Evolutionary conservation across 2,329 filamentous ascomycete species (phyloP).

Genomic region (Diplodia intermedia): DNA sequence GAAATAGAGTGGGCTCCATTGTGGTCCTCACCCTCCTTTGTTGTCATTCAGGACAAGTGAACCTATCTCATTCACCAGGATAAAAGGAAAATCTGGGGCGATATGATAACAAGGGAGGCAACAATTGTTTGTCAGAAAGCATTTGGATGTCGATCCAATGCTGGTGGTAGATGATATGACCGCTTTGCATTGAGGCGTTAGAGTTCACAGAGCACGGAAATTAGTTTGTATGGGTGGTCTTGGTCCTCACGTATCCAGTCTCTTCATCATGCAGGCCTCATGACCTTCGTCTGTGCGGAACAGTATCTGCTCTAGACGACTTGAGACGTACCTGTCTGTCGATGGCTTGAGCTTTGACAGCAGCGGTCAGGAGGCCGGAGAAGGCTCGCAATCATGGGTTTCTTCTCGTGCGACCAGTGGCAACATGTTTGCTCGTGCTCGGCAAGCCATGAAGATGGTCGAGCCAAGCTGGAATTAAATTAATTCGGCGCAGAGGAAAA

Average conservation of each 20-base stretch:
- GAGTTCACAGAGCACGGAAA: not conserved
- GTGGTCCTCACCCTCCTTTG: not conserved
- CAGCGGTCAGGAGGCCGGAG: not conserved
- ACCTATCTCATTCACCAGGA: not conserved
- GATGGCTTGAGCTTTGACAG: not conserved
- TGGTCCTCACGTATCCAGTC: not conserved
- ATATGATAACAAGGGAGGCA: not conserved
- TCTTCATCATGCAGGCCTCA: not conserved
- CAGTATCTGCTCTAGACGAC: not conserved
- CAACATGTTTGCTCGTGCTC: slow-evolving; percentile 3
- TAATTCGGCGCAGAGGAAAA: slow-evolving; percentile 3
- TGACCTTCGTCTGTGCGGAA: not conserved
- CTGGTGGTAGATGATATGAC: not conserved
- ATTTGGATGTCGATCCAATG: not conserved
- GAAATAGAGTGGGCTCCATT: not conserved
- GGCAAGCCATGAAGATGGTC: slow-evolving; percentile 17
- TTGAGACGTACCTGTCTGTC: not conserved
- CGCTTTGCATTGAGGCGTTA: not conserved
- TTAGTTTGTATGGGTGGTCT: not conserved
- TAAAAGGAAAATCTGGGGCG: not conserved
- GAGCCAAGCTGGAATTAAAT: not conserved
- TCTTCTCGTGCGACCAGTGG: not conserved
- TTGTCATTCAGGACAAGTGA: not conserved
- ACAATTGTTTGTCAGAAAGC: not conserved
- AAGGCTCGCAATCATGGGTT: not conserved